Evolutionary conservation across 768 basidiomycete genomes (phyloP).

Genomic region (Auriscalpium vulgare): DNA sequence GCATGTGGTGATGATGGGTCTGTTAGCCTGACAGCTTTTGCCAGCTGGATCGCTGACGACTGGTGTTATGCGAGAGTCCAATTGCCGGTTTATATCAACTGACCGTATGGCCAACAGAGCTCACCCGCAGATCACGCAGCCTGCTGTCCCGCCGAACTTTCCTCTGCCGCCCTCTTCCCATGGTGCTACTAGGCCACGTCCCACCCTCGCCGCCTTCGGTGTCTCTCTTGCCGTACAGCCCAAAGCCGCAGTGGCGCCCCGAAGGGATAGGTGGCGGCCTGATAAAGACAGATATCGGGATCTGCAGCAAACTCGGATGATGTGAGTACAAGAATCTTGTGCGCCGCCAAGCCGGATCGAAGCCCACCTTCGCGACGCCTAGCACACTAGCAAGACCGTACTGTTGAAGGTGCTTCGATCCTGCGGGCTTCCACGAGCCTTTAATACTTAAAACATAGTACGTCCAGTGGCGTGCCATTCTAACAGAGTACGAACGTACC

Average conservation of each 20-base stretch:
- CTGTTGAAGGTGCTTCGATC: constrained; percentile 13
- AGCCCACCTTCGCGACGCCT: constrained; percentile 12
- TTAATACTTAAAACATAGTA: neutral
- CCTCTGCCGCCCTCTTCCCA: constrained; percentile 26
- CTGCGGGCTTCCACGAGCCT: neutral
- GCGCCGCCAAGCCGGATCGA: too few species aligned
- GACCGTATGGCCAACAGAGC: constrained; percentile 43
- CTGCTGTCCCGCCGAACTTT: constrained; percentile 35
- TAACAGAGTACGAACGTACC: constrained; percentile 2
- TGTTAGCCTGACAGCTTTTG: constrained; percentile 12
- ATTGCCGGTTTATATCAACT: constrained; percentile 2
- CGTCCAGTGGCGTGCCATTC: too few species aligned
- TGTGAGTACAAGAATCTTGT: neutral
- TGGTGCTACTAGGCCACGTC: constrained; percentile 29
- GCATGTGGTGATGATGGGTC: constrained; percentile 15
- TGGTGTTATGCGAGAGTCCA: neutral
- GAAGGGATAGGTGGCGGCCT: constrained; percentile 42
- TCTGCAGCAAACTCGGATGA: too few species aligned
- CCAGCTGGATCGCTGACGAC: constrained; percentile 8
- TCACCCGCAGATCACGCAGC: constrained; percentile 39
- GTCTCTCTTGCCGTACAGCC: constrained; percentile 30
- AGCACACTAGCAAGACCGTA: constrained; percentile 14
- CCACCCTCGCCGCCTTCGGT: constrained; percentile 7
- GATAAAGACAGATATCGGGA: constrained; percentile 39
- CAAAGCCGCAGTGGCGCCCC: constrained; percentile 37